Evolutionary conservation across 2,329 filamentous ascomycete species (phyloP), one percentile per base, ranked within the genome.

Genomic region (Daldinia eschscholtzii): DNA sequence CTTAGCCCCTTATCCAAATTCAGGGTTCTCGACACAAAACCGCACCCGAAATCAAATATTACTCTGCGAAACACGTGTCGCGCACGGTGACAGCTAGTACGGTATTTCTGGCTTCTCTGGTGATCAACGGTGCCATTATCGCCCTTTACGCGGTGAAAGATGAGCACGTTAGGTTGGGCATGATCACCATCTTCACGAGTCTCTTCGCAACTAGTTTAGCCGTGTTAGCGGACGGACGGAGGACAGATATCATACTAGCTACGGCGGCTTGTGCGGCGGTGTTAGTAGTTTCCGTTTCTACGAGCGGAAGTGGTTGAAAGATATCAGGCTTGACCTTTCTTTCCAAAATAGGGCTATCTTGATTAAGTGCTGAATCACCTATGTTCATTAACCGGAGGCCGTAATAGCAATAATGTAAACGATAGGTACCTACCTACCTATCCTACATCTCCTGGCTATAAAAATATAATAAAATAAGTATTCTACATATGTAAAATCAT

Each of bases 251-350:
- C 12, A 46, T 57, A n/a, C 20, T 57, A 4, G 55, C 55, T n/a
- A 46, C 55, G 23, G 55, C 55, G 26, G 37, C 55, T n/a, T 57
- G 55, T 30, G 55, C 55, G 13, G 55, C 55, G 20, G 55, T 57
- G 10, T 37, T 57, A 23, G 55, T 57, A 18, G 55, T 57, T 5
- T 57, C 46, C 18, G 55, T 57, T 39, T 57, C 55, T 46, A 41
- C 55, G 9, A 57, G 55, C 50, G 44, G 6, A 23, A 48, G 20
- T 26, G 20, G 44, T 26, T 26, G 18, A 48, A 10, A 10, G 9
- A 20, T 26, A 12, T 5, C 2, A 1, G 39, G 7, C 6, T 7
- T 2, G 33, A 9, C 6, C 10, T 35, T 35, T 10, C 33, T 35
- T 9, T 7, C 1, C 33, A 9, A 2, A 35, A 35, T 10, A 35